Conservation (phyloP, 2,329 filamentous ascomycete species). For the Fusarium sp. region DNA sequence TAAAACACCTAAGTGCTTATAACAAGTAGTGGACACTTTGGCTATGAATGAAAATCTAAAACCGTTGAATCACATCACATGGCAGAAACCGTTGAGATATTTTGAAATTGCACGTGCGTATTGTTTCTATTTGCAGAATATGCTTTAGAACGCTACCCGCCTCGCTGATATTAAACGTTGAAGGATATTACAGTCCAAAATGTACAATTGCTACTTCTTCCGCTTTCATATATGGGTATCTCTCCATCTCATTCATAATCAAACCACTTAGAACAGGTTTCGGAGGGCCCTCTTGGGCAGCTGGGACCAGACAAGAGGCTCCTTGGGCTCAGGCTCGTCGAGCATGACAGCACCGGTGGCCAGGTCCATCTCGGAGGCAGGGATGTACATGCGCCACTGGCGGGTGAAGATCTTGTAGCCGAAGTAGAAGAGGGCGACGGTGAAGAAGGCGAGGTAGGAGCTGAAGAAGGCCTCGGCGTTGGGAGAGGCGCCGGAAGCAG, state of each 20-base stretch:
- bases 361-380: conserved; percentile 83
- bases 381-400: conserved; percentile 70
- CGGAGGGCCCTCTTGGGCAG: conserved; percentile 38
- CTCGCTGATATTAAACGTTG: conserved; percentile 25
- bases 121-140: conserved; percentile 31
- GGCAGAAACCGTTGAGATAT: not conserved
- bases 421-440: conserved; percentile 75
- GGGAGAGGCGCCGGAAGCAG: conserved; percentile 72
- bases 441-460: conserved; percentile 76
- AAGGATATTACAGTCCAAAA: conserved; percentile 32
- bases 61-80: not conserved
- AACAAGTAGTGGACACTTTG: not conserved
- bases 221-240: conserved; percentile 38
- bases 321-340: conserved; percentile 82
- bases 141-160: conserved; percentile 33
- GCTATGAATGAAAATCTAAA: not conserved
- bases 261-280: conserved; percentile 36
- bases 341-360: conserved; percentile 83
- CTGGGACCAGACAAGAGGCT: conserved; percentile 75
- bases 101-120: conserved; percentile 19
- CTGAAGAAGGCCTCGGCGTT: conserved; percentile 78
- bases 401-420: conserved; percentile 80
- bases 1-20: not conserved
- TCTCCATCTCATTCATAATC: conserved; percentile 21
- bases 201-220: conserved; percentile 18